A percentile compares a stretch with the other conserved stretches of the same genome.
These are phyloP conservation scores for Hirschioporus abietinus DNA, from an alignment of 768 basidiomycete genomes.

Conservation along the genomic window DNA sequence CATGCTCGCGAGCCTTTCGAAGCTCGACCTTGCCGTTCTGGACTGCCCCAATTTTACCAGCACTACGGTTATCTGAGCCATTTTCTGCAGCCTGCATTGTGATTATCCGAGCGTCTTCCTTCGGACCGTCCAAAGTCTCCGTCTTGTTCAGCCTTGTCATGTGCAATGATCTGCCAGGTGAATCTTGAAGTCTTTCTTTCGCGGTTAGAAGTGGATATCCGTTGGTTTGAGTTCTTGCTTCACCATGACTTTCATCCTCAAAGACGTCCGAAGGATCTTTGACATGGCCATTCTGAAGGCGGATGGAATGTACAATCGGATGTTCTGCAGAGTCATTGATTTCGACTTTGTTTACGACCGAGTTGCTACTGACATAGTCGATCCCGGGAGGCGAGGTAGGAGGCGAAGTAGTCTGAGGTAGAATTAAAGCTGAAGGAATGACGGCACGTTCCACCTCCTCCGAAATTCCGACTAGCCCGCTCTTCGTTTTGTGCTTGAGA, in stretches of 20 bases:
- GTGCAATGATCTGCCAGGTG: neutral
- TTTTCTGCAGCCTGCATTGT: neutral
- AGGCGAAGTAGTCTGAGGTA: neutral
- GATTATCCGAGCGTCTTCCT: neutral
- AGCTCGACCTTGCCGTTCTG: neutral
- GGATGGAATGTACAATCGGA: neutral
- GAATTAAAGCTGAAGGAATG: neutral
- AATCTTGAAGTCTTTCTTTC: neutral
- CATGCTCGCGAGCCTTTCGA: conserved; percentile 11
- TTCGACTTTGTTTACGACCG: neutral
- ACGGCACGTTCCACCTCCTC: neutral
- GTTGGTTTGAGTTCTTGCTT: neutral
- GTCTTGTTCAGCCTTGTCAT: neutral
- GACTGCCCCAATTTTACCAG: neutral
- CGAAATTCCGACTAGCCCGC: neutral
- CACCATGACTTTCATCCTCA: neutral
- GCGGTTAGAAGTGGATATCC: too few relatives aligned
- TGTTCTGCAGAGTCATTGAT: neutral
- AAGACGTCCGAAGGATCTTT: neutral
- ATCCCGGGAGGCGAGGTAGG: neutral
- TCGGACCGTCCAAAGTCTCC: neutral
- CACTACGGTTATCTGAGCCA: conserved; percentile 4
- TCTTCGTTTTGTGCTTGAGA: neutral
- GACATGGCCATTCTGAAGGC: neutral
- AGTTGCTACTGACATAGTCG: neutral